A percentile compares a stretch with the other conserved stretches of the same genome.
Conservation (phyloP, 202 grass and related monocot genomes). For the Bolboschoenoplectus hybrid region DNA sequence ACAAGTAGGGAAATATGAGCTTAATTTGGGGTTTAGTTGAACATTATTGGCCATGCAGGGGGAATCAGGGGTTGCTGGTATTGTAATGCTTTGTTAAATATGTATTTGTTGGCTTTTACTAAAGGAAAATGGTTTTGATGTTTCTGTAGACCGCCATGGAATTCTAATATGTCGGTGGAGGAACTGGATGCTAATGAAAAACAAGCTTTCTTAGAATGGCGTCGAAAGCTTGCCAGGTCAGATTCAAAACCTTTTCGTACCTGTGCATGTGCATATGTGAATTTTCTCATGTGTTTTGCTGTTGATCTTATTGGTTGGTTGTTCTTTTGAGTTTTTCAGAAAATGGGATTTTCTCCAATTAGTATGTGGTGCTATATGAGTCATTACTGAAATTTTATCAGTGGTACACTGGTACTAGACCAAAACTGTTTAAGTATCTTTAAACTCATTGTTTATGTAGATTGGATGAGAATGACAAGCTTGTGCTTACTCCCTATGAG, state of each 20-base stretch:
- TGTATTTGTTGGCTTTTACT: neutral
- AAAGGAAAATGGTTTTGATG: slow-evolving; percentile 15
- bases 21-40: slow-evolving; percentile 17
- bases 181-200: slow-evolving; percentile 85
- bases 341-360: neutral
- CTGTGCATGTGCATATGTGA: neutral
- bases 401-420: neutral
- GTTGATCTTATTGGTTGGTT: neutral
- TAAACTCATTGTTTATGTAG: slow-evolving; percentile 43
- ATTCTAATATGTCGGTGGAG: slow-evolving; percentile 68
- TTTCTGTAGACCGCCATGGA: slow-evolving; percentile 73
- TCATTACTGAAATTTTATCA: neutral
- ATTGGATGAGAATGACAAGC: slow-evolving; percentile 86
- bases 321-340: neutral
- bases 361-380: neutral
- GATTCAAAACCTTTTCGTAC: neutral
- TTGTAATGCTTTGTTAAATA: neutral
- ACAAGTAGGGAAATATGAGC: neutral
- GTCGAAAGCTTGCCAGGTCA: slow-evolving; percentile 85
- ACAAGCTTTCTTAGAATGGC: slow-evolving; percentile 79
- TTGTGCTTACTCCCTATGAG: slow-evolving; percentile 91
- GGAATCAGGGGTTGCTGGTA: neutral
- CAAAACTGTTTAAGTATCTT: neutral
- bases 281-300: neutral
- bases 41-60: neutral